These are phyloP conservation scores for Umbilicaria muhlenbergii DNA, from an alignment of 495 filamentous ascomycete species.

Conservation along the genomic window DNA sequence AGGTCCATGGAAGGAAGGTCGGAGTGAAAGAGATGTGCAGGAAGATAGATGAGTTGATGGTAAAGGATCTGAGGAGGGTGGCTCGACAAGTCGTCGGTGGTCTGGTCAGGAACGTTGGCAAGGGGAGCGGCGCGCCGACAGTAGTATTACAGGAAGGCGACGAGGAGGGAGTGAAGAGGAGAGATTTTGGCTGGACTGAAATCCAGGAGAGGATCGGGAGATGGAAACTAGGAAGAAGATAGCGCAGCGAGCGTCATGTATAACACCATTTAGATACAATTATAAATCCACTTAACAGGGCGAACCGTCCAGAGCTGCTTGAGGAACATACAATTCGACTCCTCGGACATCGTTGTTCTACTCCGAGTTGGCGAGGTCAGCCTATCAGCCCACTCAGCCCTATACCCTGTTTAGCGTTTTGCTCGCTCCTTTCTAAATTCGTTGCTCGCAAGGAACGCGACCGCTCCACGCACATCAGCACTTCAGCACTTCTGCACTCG, in stretches of 20 bases:
- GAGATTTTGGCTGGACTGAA: constrained; percentile 62
- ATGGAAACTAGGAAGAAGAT: constrained; percentile 70
- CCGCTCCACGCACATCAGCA: no score
- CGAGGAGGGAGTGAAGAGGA: constrained; percentile 30
- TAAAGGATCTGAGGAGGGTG: constrained; percentile 73
- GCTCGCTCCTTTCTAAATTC: no score
- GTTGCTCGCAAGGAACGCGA: no score
- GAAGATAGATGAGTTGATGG: constrained; percentile 67
- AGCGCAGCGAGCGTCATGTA: constrained; percentile 6
- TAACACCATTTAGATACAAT: no score
- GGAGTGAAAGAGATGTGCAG: constrained; percentile 85
- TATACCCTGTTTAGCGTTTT: no score
- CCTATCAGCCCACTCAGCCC: no score
- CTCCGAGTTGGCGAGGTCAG: no score
- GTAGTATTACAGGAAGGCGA: constrained; percentile 80
- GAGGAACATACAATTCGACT: no score
- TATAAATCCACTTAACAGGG: no score
- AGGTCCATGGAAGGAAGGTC: constrained; percentile 84
- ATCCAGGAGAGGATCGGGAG: constrained; percentile 70
- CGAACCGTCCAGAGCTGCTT: no score
- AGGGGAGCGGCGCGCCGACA: constrained; percentile 80
- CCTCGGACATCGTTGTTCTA: no score
- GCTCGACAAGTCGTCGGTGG: constrained; percentile 68
- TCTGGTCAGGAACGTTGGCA: constrained; percentile 54
- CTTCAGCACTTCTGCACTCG: no score